A percentile compares a stretch with the other conserved stretches of the same genome.
Conservation (phyloP, 805 yeast species). For the Lachancea mirantina region DNA sequence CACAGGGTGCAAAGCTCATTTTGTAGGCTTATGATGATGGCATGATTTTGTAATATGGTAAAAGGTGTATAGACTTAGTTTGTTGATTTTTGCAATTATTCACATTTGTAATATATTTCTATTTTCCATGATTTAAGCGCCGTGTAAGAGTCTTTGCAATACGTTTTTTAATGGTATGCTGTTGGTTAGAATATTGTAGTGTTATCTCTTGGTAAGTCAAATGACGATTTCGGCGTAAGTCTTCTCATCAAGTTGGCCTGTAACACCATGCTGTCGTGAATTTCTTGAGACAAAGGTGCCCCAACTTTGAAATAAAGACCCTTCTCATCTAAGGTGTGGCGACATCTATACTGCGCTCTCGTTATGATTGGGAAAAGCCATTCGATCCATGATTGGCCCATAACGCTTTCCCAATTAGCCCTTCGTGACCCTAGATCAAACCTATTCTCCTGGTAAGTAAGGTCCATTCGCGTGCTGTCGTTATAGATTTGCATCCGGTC, state of each 20-base stretch:
- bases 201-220: slow-evolving; percentile 3
- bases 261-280: slow-evolving; percentile 30
- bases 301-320: slow-evolving; percentile 45
- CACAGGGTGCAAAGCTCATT: too few species aligned
- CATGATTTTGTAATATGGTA: too few species aligned
- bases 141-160: neutral
- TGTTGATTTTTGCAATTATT: too few species aligned
- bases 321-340: slow-evolving; percentile 29
- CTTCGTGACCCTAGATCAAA: slow-evolving; percentile 60
- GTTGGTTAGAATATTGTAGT: neutral
- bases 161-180: neutral
- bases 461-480: slow-evolving; percentile 37
- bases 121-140: too few species aligned
- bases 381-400: slow-evolving; percentile 60
- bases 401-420: slow-evolving; percentile 58
- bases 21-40: too few species aligned
- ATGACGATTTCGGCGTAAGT: slow-evolving; percentile 27
- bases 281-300: slow-evolving; percentile 34
- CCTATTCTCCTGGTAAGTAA: slow-evolving; percentile 56
- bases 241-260: slow-evolving; percentile 28
- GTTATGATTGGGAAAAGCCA: slow-evolving; percentile 64
- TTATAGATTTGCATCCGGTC: slow-evolving; percentile 34
- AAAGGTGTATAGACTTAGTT: too few species aligned
- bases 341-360: slow-evolving; percentile 16
- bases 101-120: too few species aligned